Conservation (phyloP, 1,284 basidiomycete species). For the Boletus smithii region DNA sequence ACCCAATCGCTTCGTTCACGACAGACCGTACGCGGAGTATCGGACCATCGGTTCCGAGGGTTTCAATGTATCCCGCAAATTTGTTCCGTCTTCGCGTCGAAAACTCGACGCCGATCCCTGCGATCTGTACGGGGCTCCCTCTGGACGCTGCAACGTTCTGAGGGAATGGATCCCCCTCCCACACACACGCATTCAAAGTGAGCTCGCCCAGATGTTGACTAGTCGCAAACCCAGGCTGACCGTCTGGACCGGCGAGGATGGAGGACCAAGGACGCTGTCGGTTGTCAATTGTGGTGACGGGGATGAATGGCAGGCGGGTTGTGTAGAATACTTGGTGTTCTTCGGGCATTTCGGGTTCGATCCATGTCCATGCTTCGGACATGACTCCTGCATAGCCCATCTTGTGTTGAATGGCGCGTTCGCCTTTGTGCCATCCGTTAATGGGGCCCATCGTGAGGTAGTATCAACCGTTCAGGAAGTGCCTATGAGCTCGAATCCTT, state of each 20-base stretch:
- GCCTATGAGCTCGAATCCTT: too few species aligned
- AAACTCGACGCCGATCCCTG: conserved; percentile 61
- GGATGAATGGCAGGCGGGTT: conserved; percentile 38
- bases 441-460: conserved; percentile 21
- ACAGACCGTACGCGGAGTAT: conserved; percentile 28
- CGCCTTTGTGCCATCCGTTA: conserved; percentile 42
- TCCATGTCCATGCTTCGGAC: conserved; percentile 30
- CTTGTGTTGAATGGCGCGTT: conserved; percentile 34
- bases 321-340: conserved; percentile 39
- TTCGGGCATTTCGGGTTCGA: conserved; percentile 35
- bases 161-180: conserved; percentile 56
- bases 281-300: conserved; percentile 38
- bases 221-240: conserved; percentile 42
- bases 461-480: too few species aligned
- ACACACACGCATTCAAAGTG: conserved; percentile 42
- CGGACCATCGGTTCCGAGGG: conserved; percentile 24
- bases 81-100: conserved; percentile 58
- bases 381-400: conserved; percentile 30
- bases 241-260: conserved; percentile 34
- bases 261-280: conserved; percentile 39
- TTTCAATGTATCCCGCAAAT: conserved; percentile 50
- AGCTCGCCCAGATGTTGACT: conserved; percentile 42
- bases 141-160: conserved; percentile 33
- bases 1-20: conserved; percentile 62
- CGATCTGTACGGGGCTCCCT: conserved; percentile 37